Evolutionary conservation across 2,329 filamentous ascomycete genomes (phyloP).

Genomic region (Beauveria sp.): DNA sequence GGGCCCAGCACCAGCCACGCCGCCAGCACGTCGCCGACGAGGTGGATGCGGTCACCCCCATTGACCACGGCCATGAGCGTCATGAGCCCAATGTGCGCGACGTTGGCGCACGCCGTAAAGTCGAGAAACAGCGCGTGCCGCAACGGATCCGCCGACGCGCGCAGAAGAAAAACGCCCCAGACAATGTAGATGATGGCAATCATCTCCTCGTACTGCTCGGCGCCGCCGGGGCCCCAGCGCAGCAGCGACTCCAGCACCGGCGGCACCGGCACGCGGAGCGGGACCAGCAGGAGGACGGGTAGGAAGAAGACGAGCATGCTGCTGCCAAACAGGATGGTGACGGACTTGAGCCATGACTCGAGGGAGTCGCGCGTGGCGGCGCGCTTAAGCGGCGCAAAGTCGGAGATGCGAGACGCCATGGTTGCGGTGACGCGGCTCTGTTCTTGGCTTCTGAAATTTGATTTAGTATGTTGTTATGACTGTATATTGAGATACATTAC

Average conservation of each 20-base stretch:
- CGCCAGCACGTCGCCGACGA: background rate
- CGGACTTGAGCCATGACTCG: background rate
- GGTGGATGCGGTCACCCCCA: background rate
- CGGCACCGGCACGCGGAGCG: background rate
- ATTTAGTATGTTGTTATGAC: too few species aligned
- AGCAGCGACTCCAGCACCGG: background rate
- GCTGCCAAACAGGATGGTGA: background rate
- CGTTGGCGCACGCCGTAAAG: background rate
- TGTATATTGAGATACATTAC: too few species aligned
- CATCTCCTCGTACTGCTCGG: slow-evolving; percentile 10
- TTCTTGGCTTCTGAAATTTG: background rate
- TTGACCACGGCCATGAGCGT: slow-evolving; percentile 5
- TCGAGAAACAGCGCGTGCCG: background rate
- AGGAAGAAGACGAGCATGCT: background rate
- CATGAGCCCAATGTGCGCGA: slow-evolving; percentile 1
- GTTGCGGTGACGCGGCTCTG: background rate
- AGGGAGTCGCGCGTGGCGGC: background rate
- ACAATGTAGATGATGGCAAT: background rate
- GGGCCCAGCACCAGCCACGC: background rate
- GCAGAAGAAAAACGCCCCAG: background rate
- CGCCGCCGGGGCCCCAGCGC: slow-evolving; percentile 4
- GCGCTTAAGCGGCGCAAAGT: background rate
- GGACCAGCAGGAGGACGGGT: background rate
- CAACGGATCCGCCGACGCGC: background rate
- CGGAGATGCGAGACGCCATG: background rate